Evolutionary conservation across 2,329 filamentous ascomycete genomes (phyloP).

Genomic region (Lecanicillium sp.): DNA sequence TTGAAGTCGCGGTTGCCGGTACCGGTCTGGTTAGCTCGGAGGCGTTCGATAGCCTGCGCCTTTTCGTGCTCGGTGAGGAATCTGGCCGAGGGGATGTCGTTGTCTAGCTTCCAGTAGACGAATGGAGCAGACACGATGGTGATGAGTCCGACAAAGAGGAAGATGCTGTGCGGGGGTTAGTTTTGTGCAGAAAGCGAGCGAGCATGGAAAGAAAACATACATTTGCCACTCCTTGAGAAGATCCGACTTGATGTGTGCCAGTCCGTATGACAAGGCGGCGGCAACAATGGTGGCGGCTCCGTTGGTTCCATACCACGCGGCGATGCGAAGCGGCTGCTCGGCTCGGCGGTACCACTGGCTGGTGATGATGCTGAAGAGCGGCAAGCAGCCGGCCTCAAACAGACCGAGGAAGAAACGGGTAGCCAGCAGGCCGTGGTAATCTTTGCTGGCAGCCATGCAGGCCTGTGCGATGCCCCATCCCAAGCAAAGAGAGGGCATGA

Average conservation of each 20-base stretch:
- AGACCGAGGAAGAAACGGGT: conserved; percentile 40
- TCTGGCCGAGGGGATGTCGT: conserved; percentile 46
- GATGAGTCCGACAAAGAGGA: conserved; percentile 53
- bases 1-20: conserved; percentile 65
- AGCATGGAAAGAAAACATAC: background rate
- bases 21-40: conserved; percentile 68
- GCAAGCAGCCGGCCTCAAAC: conserved; percentile 44
- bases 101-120: conserved; percentile 52
- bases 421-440: conserved; percentile 39
- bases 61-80: conserved; percentile 60
- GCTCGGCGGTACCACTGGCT: conserved; percentile 38
- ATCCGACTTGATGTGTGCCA: conserved; percentile 41
- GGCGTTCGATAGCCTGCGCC: conserved; percentile 59
- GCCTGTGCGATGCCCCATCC: conserved; percentile 37
- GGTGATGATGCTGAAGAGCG: conserved; percentile 38
- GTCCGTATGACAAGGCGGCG: conserved; percentile 46
- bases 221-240: conserved; percentile 11
- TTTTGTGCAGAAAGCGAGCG: background rate
- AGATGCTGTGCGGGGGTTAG: conserved; percentile 28
- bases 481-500: conserved; percentile 44
- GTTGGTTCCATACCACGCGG: conserved; percentile 60
- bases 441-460: conserved; percentile 37
- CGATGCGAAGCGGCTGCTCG: conserved; percentile 56
- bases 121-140: conserved; percentile 51
- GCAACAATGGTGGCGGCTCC: conserved; percentile 50